These are phyloP conservation scores for Chlorella variabilis DNA, from an alignment of 163 green algal species.

Conservation along the genomic window DNA sequence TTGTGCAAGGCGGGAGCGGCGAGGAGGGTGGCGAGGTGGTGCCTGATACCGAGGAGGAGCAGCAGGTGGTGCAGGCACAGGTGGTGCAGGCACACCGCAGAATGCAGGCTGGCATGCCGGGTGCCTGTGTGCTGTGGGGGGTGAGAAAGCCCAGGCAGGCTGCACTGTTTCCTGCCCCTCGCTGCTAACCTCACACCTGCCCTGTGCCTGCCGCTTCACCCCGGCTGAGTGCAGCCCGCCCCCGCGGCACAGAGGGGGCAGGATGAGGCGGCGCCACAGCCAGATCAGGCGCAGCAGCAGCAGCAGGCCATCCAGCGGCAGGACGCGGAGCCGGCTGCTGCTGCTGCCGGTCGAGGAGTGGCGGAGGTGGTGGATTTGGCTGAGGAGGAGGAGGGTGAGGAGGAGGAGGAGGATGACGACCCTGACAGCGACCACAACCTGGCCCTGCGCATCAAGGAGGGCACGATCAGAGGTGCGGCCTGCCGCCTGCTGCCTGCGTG, in stretches of 20 bases:
- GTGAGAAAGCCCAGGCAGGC: too few relatives aligned
- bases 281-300: conserved; percentile 4
- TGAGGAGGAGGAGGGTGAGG: conserved; percentile 9
- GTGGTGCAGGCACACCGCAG: not conserved
- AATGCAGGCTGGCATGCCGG: too few relatives aligned
- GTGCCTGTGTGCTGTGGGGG: too few relatives aligned
- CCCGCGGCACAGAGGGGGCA: too few relatives aligned
- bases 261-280: not conserved
- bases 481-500: not conserved
- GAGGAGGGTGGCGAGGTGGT: not conserved
- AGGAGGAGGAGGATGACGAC: not conserved
- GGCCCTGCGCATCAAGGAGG: not conserved
- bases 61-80: not conserved
- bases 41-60: conserved; percentile 11
- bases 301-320: conserved; percentile 10
- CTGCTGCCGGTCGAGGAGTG: not conserved
- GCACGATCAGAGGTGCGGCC: not conserved
- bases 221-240: too few relatives aligned
- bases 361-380: conserved; percentile 3
- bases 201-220: too few relatives aligned
- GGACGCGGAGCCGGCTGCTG: too few relatives aligned
- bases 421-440: not conserved
- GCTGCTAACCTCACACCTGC: too few relatives aligned
- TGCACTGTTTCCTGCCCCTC: too few relatives aligned
- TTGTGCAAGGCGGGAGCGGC: not conserved